Base-by-base conservation (phyloP, 2,329 filamentous ascomycete species). In the Dissoconium aciculare region DNA sequence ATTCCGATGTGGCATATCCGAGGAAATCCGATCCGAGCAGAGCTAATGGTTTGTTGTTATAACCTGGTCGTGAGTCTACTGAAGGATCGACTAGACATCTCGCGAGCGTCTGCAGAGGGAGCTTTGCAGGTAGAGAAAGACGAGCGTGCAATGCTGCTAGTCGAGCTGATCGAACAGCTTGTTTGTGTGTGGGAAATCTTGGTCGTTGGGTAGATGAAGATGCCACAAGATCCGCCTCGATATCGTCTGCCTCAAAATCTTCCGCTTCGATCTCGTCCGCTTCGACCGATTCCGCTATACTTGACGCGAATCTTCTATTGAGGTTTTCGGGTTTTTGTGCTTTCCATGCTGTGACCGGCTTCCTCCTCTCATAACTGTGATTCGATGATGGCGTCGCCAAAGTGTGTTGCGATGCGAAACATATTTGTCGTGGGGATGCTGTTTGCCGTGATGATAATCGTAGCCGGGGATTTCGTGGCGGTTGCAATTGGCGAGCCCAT, bases 141-240 rank as follows among this genome's bases (percentile, higher is more conserved):
- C 89, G 80, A 46, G 85, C 82, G 57, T 94, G 85, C 27, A 98
- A 72, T 42, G 89, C 85, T 41, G 84, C 75, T 46, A 98, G 78
- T 63, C 94, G 95, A 39, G 84, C 76, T 27, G 87, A 95, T 42
- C 64, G 57, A 37, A 66, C 59, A 26, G 83, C 78, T 31, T 35
- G 32, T 24, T 30, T 32, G 31, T 42, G 43, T 30, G 41, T 38
- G 19, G 50, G 45, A n/a, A 47, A 42, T 14, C 45, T 44, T n/a
- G 44, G 48, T 11, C 43, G 44, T 38, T 37, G 13, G 40, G 42
- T 14, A 15, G 39, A 35, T 23, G 43, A 41, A 15, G 17, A 17
- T 30, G 21, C 17, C 15, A 21, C 8, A 23, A 23, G 8, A 8
- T 23, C n/a, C 8, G 19, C 8, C 8, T n/a, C n/a, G 19, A 5